phyloP scores from a whole-genome alignment of 2,329 filamentous ascomycete genomes.

The Chrysoporthe deuterocubensis region DNA sequence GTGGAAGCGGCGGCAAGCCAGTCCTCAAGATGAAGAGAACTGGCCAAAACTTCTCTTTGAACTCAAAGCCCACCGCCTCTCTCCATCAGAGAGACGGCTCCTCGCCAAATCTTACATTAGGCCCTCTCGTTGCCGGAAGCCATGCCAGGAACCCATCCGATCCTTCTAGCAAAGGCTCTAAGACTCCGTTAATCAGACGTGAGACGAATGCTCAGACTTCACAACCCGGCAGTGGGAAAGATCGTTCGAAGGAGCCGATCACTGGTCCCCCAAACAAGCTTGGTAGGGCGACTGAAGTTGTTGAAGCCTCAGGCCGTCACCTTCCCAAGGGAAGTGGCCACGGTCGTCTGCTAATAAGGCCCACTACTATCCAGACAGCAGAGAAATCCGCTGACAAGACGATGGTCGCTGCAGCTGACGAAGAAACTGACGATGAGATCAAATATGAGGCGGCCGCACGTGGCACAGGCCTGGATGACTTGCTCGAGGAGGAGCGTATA shows the following conservation, averaged over 20 bases:
- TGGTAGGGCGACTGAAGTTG: neutral
- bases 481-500: neutral
- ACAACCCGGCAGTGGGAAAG: neutral
- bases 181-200: no score
- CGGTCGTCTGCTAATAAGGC: no score
- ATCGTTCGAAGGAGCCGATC: neutral
- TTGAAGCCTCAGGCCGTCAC: no score
- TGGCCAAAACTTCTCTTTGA: slow-evolving; percentile 25
- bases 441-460: slow-evolving; percentile 23
- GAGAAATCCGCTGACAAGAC: neutral
- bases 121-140: neutral
- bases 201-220: no score
- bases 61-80: neutral
- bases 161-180: neutral
- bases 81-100: slow-evolving; percentile 13
- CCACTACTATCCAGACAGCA: neutral
- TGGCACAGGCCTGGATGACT: neutral
- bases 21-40: slow-evolving; percentile 28
- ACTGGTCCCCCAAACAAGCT: neutral
- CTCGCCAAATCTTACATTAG: slow-evolving; percentile 7
- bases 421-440: slow-evolving; percentile 20
- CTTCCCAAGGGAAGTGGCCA: no score
- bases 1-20: slow-evolving; percentile 8
- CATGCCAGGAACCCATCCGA: neutral
- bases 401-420: neutral